Evolutionary conservation across 2,329 filamentous ascomycete genomes (phyloP).

Genomic region (Chrysosporium queenslandicum): DNA sequence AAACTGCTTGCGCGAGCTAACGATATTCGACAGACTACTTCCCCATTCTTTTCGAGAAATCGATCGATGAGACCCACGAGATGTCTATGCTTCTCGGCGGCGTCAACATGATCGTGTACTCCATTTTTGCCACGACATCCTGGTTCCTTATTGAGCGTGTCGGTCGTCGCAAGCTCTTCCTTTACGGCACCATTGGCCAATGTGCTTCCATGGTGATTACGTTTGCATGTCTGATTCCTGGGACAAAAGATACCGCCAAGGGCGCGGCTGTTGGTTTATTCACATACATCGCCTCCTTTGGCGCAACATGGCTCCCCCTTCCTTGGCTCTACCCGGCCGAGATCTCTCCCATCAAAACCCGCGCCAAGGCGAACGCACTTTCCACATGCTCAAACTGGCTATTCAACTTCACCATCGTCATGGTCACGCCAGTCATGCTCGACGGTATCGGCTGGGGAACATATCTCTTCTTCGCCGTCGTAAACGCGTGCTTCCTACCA

Average conservation of each 20-base stretch:
- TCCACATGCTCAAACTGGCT: constrained; percentile 24
- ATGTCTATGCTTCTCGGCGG: constrained; percentile 39
- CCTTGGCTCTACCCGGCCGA: constrained; percentile 20
- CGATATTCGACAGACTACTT: constrained; percentile 30
- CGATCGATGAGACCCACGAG: constrained; percentile 31
- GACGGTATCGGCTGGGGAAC: constrained; percentile 26
- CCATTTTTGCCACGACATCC: constrained; percentile 26
- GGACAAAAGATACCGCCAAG: constrained; percentile 22
- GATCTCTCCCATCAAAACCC: constrained; percentile 17
- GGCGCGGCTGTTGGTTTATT: constrained; percentile 52
- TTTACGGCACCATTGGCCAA: constrained; percentile 33
- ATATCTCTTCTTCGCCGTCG: constrained; percentile 34
- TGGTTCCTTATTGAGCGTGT: constrained; percentile 36
- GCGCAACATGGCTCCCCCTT: constrained; percentile 52
- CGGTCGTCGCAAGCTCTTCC: constrained; percentile 38
- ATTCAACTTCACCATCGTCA: constrained; percentile 21
- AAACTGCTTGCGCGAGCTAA: too few species aligned
- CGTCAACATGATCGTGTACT: constrained; percentile 32
- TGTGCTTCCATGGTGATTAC: constrained; percentile 33
- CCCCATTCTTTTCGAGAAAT: constrained; percentile 33
- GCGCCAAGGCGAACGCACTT: constrained; percentile 16
- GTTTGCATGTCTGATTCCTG: constrained; percentile 32
- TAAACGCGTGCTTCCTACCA: constrained; percentile 32
- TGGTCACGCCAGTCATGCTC: constrained; percentile 21
- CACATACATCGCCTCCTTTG: constrained; percentile 59